Percentiles rank a stretch among this genome's conserved stretches.
Evolutionary conservation across 352 stramenopile genomes (phyloP).

Genomic region (Blastocystis sp.): DNA sequence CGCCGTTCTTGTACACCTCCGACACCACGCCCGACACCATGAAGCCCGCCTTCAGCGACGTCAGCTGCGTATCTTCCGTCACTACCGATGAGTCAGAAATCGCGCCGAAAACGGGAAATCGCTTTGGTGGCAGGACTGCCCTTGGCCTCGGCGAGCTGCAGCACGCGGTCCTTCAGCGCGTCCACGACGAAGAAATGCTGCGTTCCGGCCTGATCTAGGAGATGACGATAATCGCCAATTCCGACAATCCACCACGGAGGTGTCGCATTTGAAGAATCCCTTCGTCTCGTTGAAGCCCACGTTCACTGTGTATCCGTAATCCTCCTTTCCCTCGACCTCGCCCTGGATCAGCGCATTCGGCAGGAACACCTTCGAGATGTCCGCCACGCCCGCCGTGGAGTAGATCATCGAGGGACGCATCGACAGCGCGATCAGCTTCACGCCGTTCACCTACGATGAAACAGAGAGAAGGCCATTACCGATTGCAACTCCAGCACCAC

Average conservation of each 20-base stretch:
- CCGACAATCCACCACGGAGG: background rate
- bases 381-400: background rate
- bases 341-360: constrained; percentile 49
- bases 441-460: background rate
- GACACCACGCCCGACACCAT: constrained; percentile 11
- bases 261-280: constrained; percentile 58
- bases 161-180: constrained; percentile 8
- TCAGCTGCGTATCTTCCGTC: background rate
- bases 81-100: background rate
- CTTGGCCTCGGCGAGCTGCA: constrained; percentile 8
- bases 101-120: background rate
- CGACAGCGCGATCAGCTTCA: constrained; percentile 46
- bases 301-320: constrained; percentile 64
- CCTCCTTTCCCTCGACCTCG: constrained; percentile 45
- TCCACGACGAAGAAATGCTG: constrained; percentile 17
- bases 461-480: background rate
- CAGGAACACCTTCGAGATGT: background rate
- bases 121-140: background rate
- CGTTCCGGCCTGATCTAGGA: background rate
- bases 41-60: constrained; percentile 30
- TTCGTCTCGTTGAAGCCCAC: constrained; percentile 49
- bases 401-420: constrained; percentile 67
- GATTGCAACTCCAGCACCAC: constrained; percentile 20
- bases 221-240: background rate
- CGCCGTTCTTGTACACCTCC: background rate